A percentile compares a stretch with the other conserved stretches of the same genome.
Evolutionary conservation across 1,139 yeast genomes (phyloP).

Genomic region (Petasospora rhodanensis): DNA sequence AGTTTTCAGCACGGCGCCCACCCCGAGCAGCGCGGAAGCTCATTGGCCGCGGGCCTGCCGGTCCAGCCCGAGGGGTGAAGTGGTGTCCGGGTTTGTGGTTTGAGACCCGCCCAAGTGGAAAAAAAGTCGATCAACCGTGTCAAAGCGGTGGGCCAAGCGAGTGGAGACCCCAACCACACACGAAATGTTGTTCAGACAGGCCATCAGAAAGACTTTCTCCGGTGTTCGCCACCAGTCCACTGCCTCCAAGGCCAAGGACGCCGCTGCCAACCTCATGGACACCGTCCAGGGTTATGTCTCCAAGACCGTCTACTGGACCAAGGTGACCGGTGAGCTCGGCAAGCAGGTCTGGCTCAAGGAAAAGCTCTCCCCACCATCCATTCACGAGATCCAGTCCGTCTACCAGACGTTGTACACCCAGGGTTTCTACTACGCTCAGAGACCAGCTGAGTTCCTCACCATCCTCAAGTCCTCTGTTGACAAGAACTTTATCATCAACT

Average conservation of each 20-base stretch:
- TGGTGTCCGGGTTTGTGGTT: too few relatives aligned
- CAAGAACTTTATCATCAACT: constrained; percentile 59
- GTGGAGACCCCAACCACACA: not conserved
- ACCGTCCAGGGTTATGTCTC: constrained; percentile 31
- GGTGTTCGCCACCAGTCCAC: constrained; percentile 41
- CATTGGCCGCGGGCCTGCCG: too few relatives aligned
- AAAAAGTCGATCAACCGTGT: not conserved
- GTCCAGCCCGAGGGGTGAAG: too few relatives aligned
- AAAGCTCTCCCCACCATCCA: constrained; percentile 87
- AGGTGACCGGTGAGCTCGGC: constrained; percentile 82
- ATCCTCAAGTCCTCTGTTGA: constrained; percentile 43
- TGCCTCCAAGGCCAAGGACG: constrained; percentile 32
- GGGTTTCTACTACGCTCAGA: constrained; percentile 38
- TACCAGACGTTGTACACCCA: constrained; percentile 51
- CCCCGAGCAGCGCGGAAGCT: too few relatives aligned
- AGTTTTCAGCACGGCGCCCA: too few relatives aligned
- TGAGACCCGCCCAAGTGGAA: too few relatives aligned
- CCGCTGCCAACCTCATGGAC: constrained; percentile 32
- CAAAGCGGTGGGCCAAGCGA: not conserved
- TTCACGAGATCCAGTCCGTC: constrained; percentile 72
- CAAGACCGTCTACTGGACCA: constrained; percentile 76
- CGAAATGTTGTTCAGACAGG: constrained; percentile 16
- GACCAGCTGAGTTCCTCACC: constrained; percentile 35
- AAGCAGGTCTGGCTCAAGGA: constrained; percentile 90
- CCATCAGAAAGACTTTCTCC: constrained; percentile 14